These are phyloP conservation scores for Trametes versicolor DNA, from an alignment of 1,284 basidiomycete genomes.

Conservation along the genomic window DNA sequence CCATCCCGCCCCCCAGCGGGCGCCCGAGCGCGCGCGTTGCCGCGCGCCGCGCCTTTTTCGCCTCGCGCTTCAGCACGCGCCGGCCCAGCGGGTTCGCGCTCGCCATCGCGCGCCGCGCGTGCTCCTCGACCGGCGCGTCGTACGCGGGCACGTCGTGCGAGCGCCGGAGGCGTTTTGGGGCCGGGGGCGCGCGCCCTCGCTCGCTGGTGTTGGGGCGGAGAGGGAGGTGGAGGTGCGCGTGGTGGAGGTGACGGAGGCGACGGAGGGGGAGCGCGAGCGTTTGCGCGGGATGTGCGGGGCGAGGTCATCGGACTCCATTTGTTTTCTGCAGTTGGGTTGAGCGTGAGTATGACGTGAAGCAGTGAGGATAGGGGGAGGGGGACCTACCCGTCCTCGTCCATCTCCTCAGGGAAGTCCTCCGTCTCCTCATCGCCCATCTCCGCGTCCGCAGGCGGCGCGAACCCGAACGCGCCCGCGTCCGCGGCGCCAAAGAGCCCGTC, in stretches of 20 bases:
- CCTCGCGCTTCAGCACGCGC: conserved; percentile 65
- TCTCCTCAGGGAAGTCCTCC: conserved; percentile 38
- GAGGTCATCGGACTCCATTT: conserved; percentile 58
- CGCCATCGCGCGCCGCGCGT: conserved; percentile 53
- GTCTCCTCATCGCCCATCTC: conserved; percentile 44
- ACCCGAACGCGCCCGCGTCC: conserved; percentile 75
- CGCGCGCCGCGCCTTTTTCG: conserved; percentile 66
- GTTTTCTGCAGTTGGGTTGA: conserved; percentile 31
- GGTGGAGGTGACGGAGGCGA: conserved; percentile 16
- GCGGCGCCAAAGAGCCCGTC: conserved; percentile 80
- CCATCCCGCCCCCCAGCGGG: conserved; percentile 43
- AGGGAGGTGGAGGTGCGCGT: conserved; percentile 4
- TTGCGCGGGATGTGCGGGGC: conserved; percentile 50
- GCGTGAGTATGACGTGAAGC: background rate
- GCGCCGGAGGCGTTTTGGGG: conserved; percentile 67
- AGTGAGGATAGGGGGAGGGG: background rate
- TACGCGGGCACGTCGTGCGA: conserved; percentile 60
- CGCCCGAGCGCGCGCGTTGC: conserved; percentile 37
- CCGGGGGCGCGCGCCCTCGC: conserved; percentile 44
- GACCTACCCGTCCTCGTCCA: conserved; percentile 63
- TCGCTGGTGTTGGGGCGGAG: conserved; percentile 8
- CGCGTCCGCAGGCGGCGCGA: conserved; percentile 25
- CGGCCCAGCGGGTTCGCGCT: conserved; percentile 65
- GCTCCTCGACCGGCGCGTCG: conserved; percentile 54
- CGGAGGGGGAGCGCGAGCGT: conserved; percentile 44